A percentile compares a stretch with the other conserved stretches of the same genome.
Conservation (phyloP, 1,284 basidiomycete genomes). For the Cryptococcus amylolentus region DNA sequence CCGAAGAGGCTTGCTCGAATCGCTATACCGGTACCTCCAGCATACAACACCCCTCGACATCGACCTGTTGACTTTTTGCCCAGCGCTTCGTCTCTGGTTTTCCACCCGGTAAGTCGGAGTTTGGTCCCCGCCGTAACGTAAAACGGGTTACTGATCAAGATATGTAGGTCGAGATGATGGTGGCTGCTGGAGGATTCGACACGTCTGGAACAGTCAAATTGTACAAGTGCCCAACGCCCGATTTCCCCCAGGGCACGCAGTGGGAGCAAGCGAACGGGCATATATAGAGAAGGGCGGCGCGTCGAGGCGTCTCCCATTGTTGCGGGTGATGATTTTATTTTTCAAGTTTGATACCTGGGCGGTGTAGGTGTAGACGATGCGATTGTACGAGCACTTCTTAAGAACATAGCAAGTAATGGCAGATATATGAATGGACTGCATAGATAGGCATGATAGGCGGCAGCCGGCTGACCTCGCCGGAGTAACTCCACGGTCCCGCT, state of each 20-base stretch:
- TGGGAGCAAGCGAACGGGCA: slow-evolving; percentile 4
- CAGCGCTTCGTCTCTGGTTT: slow-evolving; percentile 42
- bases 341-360: too few species aligned
- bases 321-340: too few species aligned
- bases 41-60: slow-evolving; percentile 17
- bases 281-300: neutral
- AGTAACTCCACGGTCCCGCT: neutral
- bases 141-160: neutral
- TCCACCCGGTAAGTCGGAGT: slow-evolving; percentile 47
- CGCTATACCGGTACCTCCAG: slow-evolving; percentile 35
- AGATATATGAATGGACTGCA: neutral
- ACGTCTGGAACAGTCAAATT: slow-evolving; percentile 44
- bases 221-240: slow-evolving; percentile 36
- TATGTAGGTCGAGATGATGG: slow-evolving; percentile 42
- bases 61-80: slow-evolving; percentile 38
- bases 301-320: neutral
- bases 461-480: neutral
- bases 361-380: too few species aligned
- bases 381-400: too few species aligned
- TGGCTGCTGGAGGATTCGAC: slow-evolving; percentile 48
- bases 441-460: neutral
- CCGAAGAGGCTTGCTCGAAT: slow-evolving; percentile 38
- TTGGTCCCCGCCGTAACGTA: neutral
- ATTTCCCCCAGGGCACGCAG: slow-evolving; percentile 4
- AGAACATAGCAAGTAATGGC: neutral